These are phyloP conservation scores for Circinella umbellata DNA, from an alignment of 371 early-diverging fungal genomes.

Conservation along the genomic window DNA sequence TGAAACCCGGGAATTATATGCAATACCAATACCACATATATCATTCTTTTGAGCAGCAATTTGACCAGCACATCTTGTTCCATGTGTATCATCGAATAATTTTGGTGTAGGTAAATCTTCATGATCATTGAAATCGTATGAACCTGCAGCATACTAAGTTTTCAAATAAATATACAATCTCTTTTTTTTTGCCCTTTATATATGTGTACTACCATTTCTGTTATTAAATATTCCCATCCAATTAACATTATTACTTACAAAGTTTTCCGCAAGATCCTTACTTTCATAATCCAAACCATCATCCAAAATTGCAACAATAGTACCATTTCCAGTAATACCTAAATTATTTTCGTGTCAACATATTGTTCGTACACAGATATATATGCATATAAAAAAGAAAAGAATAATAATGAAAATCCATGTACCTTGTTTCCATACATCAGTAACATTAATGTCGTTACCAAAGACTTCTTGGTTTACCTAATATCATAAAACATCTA, in stretches of 20 bases:
- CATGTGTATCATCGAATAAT: slow-evolving; percentile 86
- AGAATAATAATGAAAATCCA: neutral
- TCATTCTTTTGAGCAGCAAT: slow-evolving; percentile 90
- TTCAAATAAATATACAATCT: neutral
- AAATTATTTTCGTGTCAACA: neutral
- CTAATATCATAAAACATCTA: slow-evolving; percentile 36
- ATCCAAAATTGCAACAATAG: slow-evolving; percentile 90
- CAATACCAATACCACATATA: slow-evolving; percentile 96
- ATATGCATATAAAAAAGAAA: too few species aligned
- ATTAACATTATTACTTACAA: slow-evolving; percentile 64
- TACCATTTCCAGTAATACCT: slow-evolving; percentile 86
- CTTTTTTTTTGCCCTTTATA: neutral
- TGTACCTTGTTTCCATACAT: slow-evolving; percentile 86
- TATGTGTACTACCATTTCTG: too few species aligned
- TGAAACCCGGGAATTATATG: slow-evolving; percentile 86
- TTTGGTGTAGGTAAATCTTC: slow-evolving; percentile 77
- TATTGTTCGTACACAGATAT: too few species aligned
- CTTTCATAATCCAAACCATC: slow-evolving; percentile 92
- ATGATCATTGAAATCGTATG: slow-evolving; percentile 93
- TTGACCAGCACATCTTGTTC: slow-evolving; percentile 97
- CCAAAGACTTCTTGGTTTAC: slow-evolving; percentile 69
- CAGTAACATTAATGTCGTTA: slow-evolving; percentile 93
- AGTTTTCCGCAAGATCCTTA: slow-evolving; percentile 86
- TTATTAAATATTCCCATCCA: neutral
- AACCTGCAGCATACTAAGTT: slow-evolving; percentile 77